Evolutionary conservation across 2,329 filamentous ascomycete genomes (phyloP).

Genomic region (Colletotrichum sp.): DNA sequence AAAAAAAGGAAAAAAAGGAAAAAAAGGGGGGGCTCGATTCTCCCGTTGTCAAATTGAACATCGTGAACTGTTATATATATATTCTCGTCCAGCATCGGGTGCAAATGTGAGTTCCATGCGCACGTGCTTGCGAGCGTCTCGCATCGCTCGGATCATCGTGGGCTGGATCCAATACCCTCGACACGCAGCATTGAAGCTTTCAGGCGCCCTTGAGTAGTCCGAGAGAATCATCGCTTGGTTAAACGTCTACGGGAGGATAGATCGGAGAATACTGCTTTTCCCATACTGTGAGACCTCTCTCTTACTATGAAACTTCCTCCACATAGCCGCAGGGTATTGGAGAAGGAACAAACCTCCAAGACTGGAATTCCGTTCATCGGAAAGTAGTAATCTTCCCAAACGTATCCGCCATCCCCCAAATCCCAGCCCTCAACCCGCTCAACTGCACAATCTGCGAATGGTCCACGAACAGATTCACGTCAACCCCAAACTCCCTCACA

Average conservation of each 20-base stretch:
- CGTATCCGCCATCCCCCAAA: slow-evolving; percentile 45
- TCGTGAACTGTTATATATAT: neutral
- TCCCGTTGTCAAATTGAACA: neutral
- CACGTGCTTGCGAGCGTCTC: no score
- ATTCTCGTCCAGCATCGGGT: neutral
- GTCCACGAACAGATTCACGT: slow-evolving; percentile 62
- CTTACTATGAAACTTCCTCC: neutral
- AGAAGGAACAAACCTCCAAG: neutral
- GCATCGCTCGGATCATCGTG: neutral
- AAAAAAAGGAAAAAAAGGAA: no score
- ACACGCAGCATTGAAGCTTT: neutral
- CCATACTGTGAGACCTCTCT: neutral
- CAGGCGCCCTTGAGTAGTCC: neutral
- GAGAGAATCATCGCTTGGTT: no score
- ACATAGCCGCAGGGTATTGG: neutral
- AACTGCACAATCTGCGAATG: slow-evolving; percentile 63
- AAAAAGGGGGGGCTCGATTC: neutral
- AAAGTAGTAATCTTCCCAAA: slow-evolving; percentile 46
- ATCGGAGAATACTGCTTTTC: neutral
- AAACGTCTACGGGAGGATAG: no score
- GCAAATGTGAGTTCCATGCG: no score
- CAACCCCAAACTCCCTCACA: slow-evolving; percentile 58
- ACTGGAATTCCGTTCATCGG: neutral
- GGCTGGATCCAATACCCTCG: neutral
- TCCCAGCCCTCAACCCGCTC: slow-evolving; percentile 52